Percentiles rank a stretch among this genome's conserved stretches.
Conservation (phyloP, 768 basidiomycete species). For the Boletus rubroflammeus region DNA sequence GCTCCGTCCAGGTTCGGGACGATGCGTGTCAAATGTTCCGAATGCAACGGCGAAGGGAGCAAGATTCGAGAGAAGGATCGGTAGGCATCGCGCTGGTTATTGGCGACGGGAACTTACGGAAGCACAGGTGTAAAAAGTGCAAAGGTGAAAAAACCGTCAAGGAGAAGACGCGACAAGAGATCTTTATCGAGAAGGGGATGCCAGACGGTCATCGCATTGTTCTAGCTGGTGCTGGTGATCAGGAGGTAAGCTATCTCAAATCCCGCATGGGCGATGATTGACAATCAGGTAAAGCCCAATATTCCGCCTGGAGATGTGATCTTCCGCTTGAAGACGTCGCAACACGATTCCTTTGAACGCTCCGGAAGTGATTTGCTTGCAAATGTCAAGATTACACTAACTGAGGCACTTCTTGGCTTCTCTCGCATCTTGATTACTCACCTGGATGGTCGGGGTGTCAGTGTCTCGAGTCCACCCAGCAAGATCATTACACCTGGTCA, state of each 20-base stretch:
- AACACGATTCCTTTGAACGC: conserved; percentile 80
- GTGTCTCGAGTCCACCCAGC: conserved; percentile 67
- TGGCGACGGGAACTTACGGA: conserved; percentile 1
- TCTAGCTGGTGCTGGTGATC: conserved; percentile 88
- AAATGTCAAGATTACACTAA: conserved; percentile 80
- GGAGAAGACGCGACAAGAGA: conserved; percentile 87
- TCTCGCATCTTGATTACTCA: conserved; percentile 87
- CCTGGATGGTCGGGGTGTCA: conserved; percentile 89
- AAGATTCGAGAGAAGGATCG: conserved; percentile 81
- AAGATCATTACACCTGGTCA: conserved; percentile 74
- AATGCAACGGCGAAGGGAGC: conserved; percentile 66
- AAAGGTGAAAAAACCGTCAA: conserved; percentile 80
- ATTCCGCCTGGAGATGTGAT: conserved; percentile 88
- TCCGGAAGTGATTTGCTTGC: conserved; percentile 79
- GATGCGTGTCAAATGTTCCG: conserved; percentile 56
- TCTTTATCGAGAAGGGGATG: conserved; percentile 86
- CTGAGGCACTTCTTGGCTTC: conserved; percentile 95
- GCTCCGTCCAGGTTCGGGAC: conserved; percentile 47
- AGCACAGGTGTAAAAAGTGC: conserved; percentile 87
- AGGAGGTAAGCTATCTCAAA: conserved; percentile 52
- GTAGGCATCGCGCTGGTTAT: conserved; percentile 37
- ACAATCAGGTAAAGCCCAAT: conserved; percentile 60
- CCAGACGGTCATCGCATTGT: conserved; percentile 79
- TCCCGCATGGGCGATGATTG: background rate
- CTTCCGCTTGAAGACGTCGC: conserved; percentile 65